phyloP scores from a whole-genome alignment of 108 stramenopile species.

The Pseudonitzschia delicatissima region DNA sequence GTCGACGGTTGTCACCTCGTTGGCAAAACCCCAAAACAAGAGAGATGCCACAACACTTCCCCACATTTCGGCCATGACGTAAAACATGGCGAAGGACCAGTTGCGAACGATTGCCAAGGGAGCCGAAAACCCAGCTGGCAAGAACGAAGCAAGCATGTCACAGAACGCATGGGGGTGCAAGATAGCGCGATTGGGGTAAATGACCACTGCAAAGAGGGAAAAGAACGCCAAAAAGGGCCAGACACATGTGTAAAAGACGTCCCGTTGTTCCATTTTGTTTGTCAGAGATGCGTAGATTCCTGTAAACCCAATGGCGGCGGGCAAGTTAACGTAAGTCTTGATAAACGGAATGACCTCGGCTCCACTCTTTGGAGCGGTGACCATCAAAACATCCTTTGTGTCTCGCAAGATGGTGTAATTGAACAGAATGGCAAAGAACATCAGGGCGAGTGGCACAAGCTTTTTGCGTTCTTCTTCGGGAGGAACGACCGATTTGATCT shows the following conservation, averaged over 20 bases:
- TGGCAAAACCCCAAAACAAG: constrained; percentile 98
- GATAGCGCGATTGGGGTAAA: constrained; percentile 80
- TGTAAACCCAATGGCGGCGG: constrained; percentile 86
- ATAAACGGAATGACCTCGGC: constrained; percentile 97
- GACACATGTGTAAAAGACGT: constrained; percentile 89
- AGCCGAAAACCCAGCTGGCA: constrained; percentile 80
- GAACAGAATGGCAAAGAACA: constrained; percentile 98
- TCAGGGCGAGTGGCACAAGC: constrained; percentile 85
- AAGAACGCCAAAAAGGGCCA: constrained; percentile 93
- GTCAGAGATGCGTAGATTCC: constrained; percentile 83
- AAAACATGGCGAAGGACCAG: constrained; percentile 96
- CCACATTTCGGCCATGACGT: constrained; percentile 98
- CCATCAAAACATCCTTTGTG: constrained; percentile 93
- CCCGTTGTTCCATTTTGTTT: constrained; percentile 82
- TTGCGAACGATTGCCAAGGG: constrained; percentile 86
- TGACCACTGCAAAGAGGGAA: constrained; percentile 74
- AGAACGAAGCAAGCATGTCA: constrained; percentile 53
- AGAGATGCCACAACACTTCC: constrained; percentile 93
- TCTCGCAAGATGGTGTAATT: constrained; percentile 98
- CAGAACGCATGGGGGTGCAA: constrained; percentile 91
- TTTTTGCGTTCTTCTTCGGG: constrained; percentile 87
- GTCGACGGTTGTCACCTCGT: constrained; percentile 94
- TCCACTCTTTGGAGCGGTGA: constrained; percentile 85
- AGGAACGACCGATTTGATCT: constrained; percentile 68
- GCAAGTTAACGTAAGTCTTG: constrained; percentile 96